Base-by-base conservation (phyloP, 2,329 filamentous ascomycete species). In the Aspergillus neotritici region DNA sequence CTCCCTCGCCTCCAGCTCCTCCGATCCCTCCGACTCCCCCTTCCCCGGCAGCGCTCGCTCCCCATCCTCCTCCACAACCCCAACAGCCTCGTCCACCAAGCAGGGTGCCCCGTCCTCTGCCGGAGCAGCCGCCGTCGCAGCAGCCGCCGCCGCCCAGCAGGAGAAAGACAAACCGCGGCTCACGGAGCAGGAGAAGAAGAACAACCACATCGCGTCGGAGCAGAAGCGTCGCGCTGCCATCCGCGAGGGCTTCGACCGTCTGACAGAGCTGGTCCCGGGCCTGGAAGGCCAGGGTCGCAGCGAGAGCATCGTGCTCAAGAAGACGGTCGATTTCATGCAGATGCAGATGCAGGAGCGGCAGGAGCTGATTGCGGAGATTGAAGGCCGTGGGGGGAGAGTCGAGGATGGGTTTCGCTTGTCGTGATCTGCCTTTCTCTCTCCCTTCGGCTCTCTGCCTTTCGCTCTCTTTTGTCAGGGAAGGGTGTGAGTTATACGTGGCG, bases 211-310 rank as follows among this genome's bases (percentile, higher is more conserved):
- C 54, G 78, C 79, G 16, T 84, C 81, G 4, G 75, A 78, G 51
- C 74, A 77, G 53, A 77, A 84, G 65, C 79, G 82, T 30, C 79
- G 82, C 34, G 77, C 82, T 44, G 86, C 84, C 11, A 94, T 95
- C 52, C 78, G 89, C 36, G 82, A 87, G 46, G 87, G 86, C 44
- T 94, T 94, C 63, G 87, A 94, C 64, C 78, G 82, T 29, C 76
- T 95, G 17, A 86, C 86, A 12, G 79, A 83, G 41, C 75, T 94
- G 28, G 87, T 94, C 1, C 89, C 89, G 0, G 87, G 86, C 0
- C 75, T 94, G 41, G 79, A 87, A 56, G 89, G 89, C 1, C 85
- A 90, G 58, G 89, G 86, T 1, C 81, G 88, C 35, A 93, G 87
- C 51, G 89, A 95, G 64, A 87, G 86, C 21, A 74, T 88, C 13